Evolutionary conservation across 2,329 filamentous ascomycete genomes (phyloP).

Genomic region (Cordyceps sp.): DNA sequence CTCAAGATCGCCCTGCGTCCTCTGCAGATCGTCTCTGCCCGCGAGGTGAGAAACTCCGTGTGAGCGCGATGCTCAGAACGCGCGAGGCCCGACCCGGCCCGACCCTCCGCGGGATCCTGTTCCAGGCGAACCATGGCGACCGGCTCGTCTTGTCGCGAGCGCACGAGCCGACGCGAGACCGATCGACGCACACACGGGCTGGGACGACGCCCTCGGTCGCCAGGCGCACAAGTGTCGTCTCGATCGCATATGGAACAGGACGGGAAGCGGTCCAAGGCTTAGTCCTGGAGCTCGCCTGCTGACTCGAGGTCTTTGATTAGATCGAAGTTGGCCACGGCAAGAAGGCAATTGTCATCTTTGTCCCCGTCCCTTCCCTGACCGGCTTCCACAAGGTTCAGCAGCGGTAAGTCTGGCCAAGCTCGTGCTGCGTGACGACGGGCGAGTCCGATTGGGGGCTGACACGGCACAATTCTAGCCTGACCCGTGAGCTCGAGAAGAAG

Average conservation of each 20-base stretch:
- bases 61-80: too few relatives aligned
- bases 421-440: neutral
- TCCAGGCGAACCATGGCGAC: too few relatives aligned
- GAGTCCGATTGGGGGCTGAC: neutral
- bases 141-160: too few relatives aligned
- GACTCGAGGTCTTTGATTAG: constrained; percentile 53
- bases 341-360: constrained; percentile 99
- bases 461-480: constrained; percentile 46
- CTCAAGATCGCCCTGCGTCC: constrained; percentile 92
- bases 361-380: constrained; percentile 95
- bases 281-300: constrained; percentile 61
- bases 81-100: too few relatives aligned
- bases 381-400: constrained; percentile 99
- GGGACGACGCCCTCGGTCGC: too few relatives aligned
- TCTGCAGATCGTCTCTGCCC: constrained; percentile 96
- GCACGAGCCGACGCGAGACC: too few relatives aligned
- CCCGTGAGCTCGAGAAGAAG: constrained; percentile 99
- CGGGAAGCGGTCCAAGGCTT: constrained; percentile 60
- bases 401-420: constrained; percentile 51
- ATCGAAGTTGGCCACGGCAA: constrained; percentile 99
- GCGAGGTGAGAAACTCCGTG: constrained; percentile 68
- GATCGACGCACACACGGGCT: too few relatives aligned
- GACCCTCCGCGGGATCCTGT: too few relatives aligned
- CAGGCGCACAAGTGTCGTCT: too few relatives aligned
- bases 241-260: constrained; percentile 38